Evolutionary conservation across 179 eudicot species (phyloP), one percentile per base, ranked within the genome.

Genomic region (Silene vulgaris): DNA sequence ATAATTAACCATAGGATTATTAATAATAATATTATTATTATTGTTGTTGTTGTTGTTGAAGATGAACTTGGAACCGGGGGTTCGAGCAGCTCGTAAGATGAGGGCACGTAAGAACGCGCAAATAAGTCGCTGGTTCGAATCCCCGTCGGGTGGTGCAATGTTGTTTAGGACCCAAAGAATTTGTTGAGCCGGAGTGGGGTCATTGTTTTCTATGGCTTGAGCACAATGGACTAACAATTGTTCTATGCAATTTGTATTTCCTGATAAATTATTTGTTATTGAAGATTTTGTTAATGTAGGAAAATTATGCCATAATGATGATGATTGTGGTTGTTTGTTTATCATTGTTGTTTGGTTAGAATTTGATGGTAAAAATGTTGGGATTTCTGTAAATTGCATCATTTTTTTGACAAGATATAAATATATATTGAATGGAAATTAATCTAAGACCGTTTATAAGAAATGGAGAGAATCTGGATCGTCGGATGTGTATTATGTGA

Each of bases 101-200:
- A 94, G 90, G 8, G 98, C 93, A 3, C 96, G 92, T 70, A 94
- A 91, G 81, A 92, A 94, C 12, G 89, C 96, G 69, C 88, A 86
- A 1, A 96, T 82, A 35, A 94, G 91, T 16, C 97, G 90, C 52
- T 92, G 96, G 65, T 84, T 92, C 0, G 98, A 87, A 86, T 90
- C 91, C 1, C 94, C 94, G 71, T 94, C 95, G 0, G 97, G 86
- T 0, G 84, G 86, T 8, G 97, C 95, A 17, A 90, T 87, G 87
- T 92, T 94, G 83, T 94, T 90, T 2, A 94, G 90, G 29, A 94
- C 97, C 97, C 98, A 92, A 5, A 94, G 68, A 75, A 92, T 90
- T 72, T 94, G 98, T 19, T 94, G 98, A 0, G 95, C 84, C 0
- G 91, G 82, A 3, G 96, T 94, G 0, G 96, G 87, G 77, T 94